Conservation (phyloP, 2,329 filamentous ascomycete genomes). For the Chaetothyriales sp. region DNA sequence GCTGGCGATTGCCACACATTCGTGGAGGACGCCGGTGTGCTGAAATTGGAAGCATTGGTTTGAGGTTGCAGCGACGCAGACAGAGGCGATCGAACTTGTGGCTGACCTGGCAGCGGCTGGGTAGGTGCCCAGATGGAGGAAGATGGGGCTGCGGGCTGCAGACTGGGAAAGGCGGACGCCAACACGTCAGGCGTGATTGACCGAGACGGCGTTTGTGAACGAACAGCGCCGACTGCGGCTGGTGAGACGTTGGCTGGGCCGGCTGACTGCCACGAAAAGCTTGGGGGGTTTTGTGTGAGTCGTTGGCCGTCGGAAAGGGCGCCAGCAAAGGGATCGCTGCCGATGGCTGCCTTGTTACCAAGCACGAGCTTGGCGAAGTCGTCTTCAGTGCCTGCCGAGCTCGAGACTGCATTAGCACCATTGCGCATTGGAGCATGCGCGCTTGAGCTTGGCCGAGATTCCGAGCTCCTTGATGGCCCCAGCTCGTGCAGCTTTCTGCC, state of each 20-base stretch:
- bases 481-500: slow-evolving; percentile 78
- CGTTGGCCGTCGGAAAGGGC: slow-evolving; percentile 19
- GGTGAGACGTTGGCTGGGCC: slow-evolving; percentile 9
- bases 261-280: slow-evolving; percentile 33
- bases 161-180: slow-evolving; percentile 34
- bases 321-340: slow-evolving; percentile 23
- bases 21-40: slow-evolving; percentile 3
- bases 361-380: slow-evolving; percentile 88
- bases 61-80: slow-evolving; percentile 7
- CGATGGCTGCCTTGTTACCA: slow-evolving; percentile 43
- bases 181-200: slow-evolving; percentile 41
- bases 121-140: slow-evolving; percentile 16
- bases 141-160: slow-evolving; percentile 29
- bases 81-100: slow-evolving; percentile 2
- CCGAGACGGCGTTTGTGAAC: slow-evolving; percentile 23
- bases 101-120: slow-evolving; percentile 2
- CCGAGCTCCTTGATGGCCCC: slow-evolving; percentile 37
- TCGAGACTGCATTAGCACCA: slow-evolving; percentile 26
- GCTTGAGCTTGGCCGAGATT: slow-evolving; percentile 25
- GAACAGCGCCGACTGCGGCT: slow-evolving; percentile 2
- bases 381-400: slow-evolving; percentile 43
- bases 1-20: slow-evolving; percentile 13
- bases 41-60: slow-evolving; percentile 4
- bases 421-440: slow-evolving; percentile 19
- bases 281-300: slow-evolving; percentile 21